These are phyloP conservation scores for Diutina siamensis DNA, from an alignment of 1,139 yeast species.

Conservation along the genomic window DNA sequence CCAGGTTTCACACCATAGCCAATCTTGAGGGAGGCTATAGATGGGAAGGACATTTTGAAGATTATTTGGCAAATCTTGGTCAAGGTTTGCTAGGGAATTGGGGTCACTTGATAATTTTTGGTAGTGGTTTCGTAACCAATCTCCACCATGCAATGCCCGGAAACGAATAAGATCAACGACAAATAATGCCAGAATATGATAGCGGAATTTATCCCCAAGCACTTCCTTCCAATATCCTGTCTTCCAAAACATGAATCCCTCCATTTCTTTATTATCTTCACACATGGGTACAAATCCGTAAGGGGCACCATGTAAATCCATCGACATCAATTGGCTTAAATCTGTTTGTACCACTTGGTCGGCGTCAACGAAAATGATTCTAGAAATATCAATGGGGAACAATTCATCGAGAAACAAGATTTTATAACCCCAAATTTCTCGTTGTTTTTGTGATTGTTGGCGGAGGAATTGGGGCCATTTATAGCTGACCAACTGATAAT, in stretches of 20 bases:
- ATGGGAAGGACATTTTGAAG: slow-evolving; percentile 60
- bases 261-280: slow-evolving; percentile 70
- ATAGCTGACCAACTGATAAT: slow-evolving; percentile 65
- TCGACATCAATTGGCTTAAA: slow-evolving; percentile 49
- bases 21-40: slow-evolving; percentile 63
- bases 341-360: slow-evolving; percentile 73
- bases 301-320: slow-evolving; percentile 66
- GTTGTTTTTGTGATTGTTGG: slow-evolving; percentile 60
- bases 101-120: slow-evolving; percentile 75
- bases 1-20: slow-evolving; percentile 96
- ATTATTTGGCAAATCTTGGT: slow-evolving; percentile 87
- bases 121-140: slow-evolving; percentile 72
- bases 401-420: slow-evolving; percentile 76
- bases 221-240: slow-evolving; percentile 78
- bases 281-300: slow-evolving; percentile 87
- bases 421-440: slow-evolving; percentile 83
- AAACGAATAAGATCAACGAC: slow-evolving; percentile 66
- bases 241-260: slow-evolving; percentile 87
- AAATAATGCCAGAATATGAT: slow-evolving; percentile 79
- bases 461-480: slow-evolving; percentile 92
- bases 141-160: slow-evolving; percentile 63
- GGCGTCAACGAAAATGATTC: slow-evolving; percentile 78
- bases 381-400: slow-evolving; percentile 67
- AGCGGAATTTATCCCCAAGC: slow-evolving; percentile 45
- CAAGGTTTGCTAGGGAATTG: slow-evolving; percentile 66